Percentiles rank a stretch among this genome's conserved stretches.
Evolutionary conservation across 1,139 yeast species (phyloP).

Genomic region (Casaregolazyma lundiana): DNA sequence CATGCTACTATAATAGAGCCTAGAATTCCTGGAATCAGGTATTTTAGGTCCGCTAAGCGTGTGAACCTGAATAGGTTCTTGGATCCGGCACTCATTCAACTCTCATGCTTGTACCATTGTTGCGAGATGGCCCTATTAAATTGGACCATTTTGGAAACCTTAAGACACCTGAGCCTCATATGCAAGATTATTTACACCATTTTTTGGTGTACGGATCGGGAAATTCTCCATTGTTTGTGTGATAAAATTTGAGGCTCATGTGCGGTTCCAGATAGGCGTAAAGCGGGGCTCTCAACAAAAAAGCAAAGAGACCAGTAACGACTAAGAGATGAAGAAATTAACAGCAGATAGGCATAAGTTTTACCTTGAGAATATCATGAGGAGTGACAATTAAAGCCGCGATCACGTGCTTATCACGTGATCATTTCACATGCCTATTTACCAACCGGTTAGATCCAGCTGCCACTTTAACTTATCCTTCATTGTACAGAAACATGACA

Average conservation of each 20-base stretch:
- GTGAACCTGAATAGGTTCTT: constrained; percentile 9
- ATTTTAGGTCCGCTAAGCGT: constrained; percentile 4
- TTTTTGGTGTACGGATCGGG: not conserved
- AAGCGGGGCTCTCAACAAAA: not conserved
- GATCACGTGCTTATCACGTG: no score
- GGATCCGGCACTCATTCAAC: not conserved
- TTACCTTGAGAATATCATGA: no score
- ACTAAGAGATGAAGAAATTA: no score
- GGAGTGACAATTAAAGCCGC: no score
- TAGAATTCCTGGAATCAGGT: not conserved
- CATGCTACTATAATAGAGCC: not conserved
- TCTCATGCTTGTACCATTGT: not conserved
- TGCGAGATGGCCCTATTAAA: not conserved
- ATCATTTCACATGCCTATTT: constrained; percentile 4
- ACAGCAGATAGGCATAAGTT: no score
- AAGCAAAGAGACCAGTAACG: no score
- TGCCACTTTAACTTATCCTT: no score
- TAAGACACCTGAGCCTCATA: not conserved
- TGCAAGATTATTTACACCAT: not conserved
- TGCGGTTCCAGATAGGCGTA: not conserved
- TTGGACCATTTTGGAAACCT: not conserved
- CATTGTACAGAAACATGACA: constrained; percentile 2
- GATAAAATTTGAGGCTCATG: not conserved
- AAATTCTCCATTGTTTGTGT: not conserved
- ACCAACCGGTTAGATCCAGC: no score